Conservation (phyloP, 1,284 basidiomycete genomes). For the Inonotus hispidus region DNA sequence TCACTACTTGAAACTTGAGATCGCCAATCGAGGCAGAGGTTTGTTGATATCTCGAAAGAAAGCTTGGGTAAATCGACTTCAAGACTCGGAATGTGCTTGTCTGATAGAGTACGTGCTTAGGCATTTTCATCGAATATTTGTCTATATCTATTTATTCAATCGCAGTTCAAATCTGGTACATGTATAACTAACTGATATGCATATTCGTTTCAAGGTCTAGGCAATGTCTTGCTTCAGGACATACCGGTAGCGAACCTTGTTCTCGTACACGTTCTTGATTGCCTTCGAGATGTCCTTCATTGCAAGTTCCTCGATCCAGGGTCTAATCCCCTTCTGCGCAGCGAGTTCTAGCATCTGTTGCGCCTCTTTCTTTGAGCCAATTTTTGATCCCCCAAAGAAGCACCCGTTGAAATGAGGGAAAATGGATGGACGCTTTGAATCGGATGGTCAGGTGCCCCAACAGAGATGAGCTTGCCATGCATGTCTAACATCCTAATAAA, state of each 20-base stretch:
- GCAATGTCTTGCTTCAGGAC: conserved; percentile 37
- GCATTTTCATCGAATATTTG: not conserved
- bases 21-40: too few species aligned
- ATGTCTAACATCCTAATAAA: conserved; percentile 12
- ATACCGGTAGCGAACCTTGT: conserved; percentile 48
- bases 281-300: conserved; percentile 56
- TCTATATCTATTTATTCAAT: not conserved
- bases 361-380: conserved; percentile 18
- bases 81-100: too few species aligned
- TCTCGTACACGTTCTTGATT: conserved; percentile 46
- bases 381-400: conserved; percentile 14
- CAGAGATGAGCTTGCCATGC: conserved; percentile 15
- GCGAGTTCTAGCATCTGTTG: conserved; percentile 19
- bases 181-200: not conserved
- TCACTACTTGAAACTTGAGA: too few species aligned
- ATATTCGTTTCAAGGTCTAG: not conserved
- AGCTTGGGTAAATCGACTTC: too few species aligned
- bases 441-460: conserved; percentile 12
- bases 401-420: conserved; percentile 4
- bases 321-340: conserved; percentile 37
- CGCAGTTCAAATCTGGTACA: not conserved
- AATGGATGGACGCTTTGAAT: not conserved
- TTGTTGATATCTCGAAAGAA: too few species aligned
- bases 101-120: too few species aligned
- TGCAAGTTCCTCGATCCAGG: conserved; percentile 42